phyloP scores from a whole-genome alignment of 1,284 basidiomycete species.

The Sporisorium exsertum region DNA sequence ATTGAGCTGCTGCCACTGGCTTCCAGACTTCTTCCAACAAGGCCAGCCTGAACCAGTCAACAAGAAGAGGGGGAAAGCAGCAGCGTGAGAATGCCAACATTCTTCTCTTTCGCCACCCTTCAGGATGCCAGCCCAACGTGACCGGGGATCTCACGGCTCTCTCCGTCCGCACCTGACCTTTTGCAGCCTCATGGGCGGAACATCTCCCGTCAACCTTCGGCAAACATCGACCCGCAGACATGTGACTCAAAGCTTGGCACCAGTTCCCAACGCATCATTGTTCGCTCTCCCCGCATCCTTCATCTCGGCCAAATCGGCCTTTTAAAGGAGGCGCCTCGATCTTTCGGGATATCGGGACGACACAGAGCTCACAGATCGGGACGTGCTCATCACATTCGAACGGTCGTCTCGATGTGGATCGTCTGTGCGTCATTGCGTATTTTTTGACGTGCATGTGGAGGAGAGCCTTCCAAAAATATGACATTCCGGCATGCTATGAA shows the following conservation, averaged over 20 bases:
- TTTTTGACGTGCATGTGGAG: constrained; percentile 3
- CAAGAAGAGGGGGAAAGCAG: not conserved
- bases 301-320: not conserved
- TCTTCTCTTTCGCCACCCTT: not conserved
- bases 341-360: no score
- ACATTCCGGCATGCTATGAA: not conserved
- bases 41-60: not conserved
- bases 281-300: not conserved
- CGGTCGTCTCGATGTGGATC: no score
- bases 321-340: no score
- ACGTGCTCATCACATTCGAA: no score
- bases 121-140: not conserved
- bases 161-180: not conserved
- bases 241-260: constrained; percentile 9
- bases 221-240: not conserved
- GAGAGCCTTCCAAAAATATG: not conserved
- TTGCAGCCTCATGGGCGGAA: no score
- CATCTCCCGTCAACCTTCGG: not conserved
- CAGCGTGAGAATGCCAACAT: constrained; percentile 14
- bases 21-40: not conserved
- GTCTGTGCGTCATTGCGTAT: constrained; percentile 7
- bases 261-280: no score
- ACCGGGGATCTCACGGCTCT: constrained; percentile 1
- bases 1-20: not conserved
- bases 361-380: no score